These are phyloP conservation scores for Penicillium turbatum DNA, from an alignment of 495 filamentous ascomycete genomes.

Conservation along the genomic window DNA sequence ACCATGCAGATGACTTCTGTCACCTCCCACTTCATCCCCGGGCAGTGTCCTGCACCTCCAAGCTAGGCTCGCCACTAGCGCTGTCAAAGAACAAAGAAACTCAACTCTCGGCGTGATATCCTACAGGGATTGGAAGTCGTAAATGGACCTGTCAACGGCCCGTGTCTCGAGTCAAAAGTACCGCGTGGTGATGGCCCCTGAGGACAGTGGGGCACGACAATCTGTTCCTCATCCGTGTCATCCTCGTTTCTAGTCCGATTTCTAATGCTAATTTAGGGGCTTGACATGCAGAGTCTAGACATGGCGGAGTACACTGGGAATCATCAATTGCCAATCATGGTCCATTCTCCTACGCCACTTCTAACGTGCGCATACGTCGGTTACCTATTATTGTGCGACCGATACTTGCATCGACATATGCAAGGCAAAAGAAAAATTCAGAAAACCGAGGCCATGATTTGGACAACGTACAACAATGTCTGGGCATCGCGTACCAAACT, in stretches of 20 bases:
- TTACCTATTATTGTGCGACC: not conserved
- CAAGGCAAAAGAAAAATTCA: not conserved
- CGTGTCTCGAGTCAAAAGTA: slow-evolving; percentile 11
- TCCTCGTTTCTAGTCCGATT: slow-evolving; percentile 10
- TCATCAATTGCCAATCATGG: not conserved
- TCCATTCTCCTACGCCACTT: not conserved
- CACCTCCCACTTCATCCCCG: no score
- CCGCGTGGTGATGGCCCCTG: not conserved
- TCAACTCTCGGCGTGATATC: not conserved
- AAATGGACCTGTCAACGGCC: slow-evolving; percentile 24
- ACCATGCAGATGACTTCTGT: no score
- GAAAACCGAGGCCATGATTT: not conserved
- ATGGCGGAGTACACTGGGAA: not conserved
- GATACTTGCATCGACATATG: slow-evolving; percentile 1
- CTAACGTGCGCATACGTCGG: not conserved
- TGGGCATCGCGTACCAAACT: slow-evolving; percentile 8
- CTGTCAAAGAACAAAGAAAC: slow-evolving; percentile 15
- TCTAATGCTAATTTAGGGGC: slow-evolving; percentile 5
- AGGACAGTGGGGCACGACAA: not conserved
- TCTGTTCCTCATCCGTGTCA: slow-evolving; percentile 9
- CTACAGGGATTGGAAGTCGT: not conserved
- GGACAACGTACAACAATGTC: not conserved
- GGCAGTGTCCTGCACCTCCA: not conserved
- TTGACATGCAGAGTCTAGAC: not conserved
- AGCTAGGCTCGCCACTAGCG: slow-evolving; percentile 9